phyloP scores from a whole-genome alignment of 2,329 filamentous ascomycete genomes.

The Xylaria digitata region DNA sequence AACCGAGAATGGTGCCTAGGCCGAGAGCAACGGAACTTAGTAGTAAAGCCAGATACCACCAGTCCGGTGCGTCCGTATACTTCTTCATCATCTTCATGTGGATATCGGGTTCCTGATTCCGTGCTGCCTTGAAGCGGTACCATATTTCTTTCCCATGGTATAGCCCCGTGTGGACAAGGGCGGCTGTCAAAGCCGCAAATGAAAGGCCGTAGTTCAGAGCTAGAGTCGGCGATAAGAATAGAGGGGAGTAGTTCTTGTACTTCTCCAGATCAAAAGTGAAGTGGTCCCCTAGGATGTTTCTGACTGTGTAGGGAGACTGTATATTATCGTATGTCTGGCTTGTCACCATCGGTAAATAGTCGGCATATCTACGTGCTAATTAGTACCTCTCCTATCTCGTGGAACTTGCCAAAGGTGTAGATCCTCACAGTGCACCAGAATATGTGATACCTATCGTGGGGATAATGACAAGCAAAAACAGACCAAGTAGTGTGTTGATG shows the following conservation, averaged over 20 bases:
- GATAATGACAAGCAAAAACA: slow-evolving; percentile 55
- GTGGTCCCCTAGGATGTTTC: slow-evolving; percentile 61
- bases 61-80: slow-evolving; percentile 63
- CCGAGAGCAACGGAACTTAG: slow-evolving; percentile 60
- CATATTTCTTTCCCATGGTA: slow-evolving; percentile 58
- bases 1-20: slow-evolving; percentile 58
- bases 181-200: slow-evolving; percentile 63
- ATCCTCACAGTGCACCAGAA: slow-evolving; percentile 54
- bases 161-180: slow-evolving; percentile 53
- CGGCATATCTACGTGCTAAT: slow-evolving; percentile 52
- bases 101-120: slow-evolving; percentile 62
- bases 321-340: slow-evolving; percentile 68
- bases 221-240: slow-evolving; percentile 63
- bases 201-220: slow-evolving; percentile 62
- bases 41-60: slow-evolving; percentile 64
- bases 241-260: slow-evolving; percentile 65
- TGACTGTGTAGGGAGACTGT: slow-evolving; percentile 62
- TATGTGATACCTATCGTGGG: slow-evolving; percentile 62
- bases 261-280: slow-evolving; percentile 63
- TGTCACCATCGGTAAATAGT: slow-evolving; percentile 67
- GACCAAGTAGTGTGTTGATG: slow-evolving; percentile 57
- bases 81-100: slow-evolving; percentile 65
- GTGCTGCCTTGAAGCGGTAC: slow-evolving; percentile 58
- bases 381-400: slow-evolving; percentile 22
- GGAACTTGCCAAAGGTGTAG: slow-evolving; percentile 1